phyloP scores from a whole-genome alignment of 2,329 filamentous ascomycete species.

The Didymella keratinophila region DNA sequence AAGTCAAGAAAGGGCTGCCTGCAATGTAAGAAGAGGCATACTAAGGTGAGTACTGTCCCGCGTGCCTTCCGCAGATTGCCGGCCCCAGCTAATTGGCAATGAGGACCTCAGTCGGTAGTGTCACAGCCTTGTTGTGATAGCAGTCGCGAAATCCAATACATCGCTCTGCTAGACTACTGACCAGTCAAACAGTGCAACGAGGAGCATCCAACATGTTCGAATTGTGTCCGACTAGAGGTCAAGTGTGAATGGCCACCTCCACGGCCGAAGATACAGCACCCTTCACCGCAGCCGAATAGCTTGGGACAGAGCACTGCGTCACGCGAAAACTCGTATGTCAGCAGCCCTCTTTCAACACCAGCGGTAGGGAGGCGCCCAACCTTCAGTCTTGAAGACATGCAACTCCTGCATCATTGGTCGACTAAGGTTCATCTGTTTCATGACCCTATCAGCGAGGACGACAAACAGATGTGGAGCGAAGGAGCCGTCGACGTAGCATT shows the following conservation, averaged over 20 bases:
- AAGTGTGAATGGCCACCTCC: conserved; percentile 38
- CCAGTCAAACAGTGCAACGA: conserved; percentile 41
- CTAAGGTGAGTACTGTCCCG: conserved; percentile 33
- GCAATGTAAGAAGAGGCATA: conserved; percentile 45
- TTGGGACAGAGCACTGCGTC: neutral
- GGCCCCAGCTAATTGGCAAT: conserved; percentile 7
- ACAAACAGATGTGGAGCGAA: conserved; percentile 29
- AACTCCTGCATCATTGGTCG: conserved; percentile 42
- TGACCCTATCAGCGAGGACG: conserved; percentile 21
- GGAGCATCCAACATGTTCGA: conserved; percentile 40
- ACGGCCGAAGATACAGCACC: neutral
- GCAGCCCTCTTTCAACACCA: conserved; percentile 27
- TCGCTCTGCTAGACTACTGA: neutral
- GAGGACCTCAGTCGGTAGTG: neutral
- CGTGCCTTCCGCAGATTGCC: neutral
- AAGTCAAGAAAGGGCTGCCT: conserved; percentile 46
- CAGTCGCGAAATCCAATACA: neutral
- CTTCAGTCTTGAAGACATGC: conserved; percentile 31
- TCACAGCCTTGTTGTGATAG: neutral
- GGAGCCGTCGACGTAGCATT: conserved; percentile 36
- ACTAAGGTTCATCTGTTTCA: conserved; percentile 30
- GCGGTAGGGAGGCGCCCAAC: neutral
- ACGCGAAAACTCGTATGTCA: conserved; percentile 21
- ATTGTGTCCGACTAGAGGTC: conserved; percentile 41
- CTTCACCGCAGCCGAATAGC: conserved; percentile 2